Base-by-base conservation (phyloP, 2,329 filamentous ascomycete genomes). In the Apiospora hydei region DNA sequence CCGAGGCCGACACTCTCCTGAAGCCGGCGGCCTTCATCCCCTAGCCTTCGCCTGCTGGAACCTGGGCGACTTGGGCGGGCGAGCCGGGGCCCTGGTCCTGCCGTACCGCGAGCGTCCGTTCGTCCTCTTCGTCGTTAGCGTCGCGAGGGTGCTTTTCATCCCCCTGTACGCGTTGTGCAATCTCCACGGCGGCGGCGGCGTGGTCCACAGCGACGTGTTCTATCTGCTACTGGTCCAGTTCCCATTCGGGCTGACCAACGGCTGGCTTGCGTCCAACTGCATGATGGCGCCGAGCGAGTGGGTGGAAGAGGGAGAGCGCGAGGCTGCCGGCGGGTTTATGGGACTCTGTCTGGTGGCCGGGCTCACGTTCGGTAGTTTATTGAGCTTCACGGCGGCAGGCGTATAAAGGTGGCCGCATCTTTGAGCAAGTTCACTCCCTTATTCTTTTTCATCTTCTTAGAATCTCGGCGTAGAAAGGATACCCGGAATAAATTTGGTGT, bases 1-100 rank as follows among this genome's bases (percentile, higher is more conserved):
- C 77, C 78, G 72, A 86, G 79, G 86, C 88, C 16, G 84, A 87
- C 16, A 83, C 86, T 21, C 83, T 97, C 21, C 89, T 97, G 75
- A 89, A 90, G 70, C 90, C 94, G 0, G 86, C 90, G 0, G 91
- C 92, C 21, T 99, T 98, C 81, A 95, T 98, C 72, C 95, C 0
- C 87, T 98, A 0, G 94, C 89, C 4, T 97, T 98, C 82, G 89
- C 98, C 73, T 90, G 96, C 80, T 99, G 96, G 96, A 99, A 98
- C 80, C 80, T 92, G 2, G 96, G 96, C 61, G 96, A 98, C 80
- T 85, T 98, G 10, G 74, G 89, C 18, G 96, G 96, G 7, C 90
- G 96, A 11, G 83, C 97, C 26, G 81, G 89, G 1, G 92, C 94
- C 41, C 76, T 81, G 1, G 88, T 80, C 75, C 88, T 82, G 81